Evolutionary conservation across 495 filamentous ascomycete species (phyloP), one percentile per base, ranked within the genome.

Genomic region (Letharia lupina): DNA sequence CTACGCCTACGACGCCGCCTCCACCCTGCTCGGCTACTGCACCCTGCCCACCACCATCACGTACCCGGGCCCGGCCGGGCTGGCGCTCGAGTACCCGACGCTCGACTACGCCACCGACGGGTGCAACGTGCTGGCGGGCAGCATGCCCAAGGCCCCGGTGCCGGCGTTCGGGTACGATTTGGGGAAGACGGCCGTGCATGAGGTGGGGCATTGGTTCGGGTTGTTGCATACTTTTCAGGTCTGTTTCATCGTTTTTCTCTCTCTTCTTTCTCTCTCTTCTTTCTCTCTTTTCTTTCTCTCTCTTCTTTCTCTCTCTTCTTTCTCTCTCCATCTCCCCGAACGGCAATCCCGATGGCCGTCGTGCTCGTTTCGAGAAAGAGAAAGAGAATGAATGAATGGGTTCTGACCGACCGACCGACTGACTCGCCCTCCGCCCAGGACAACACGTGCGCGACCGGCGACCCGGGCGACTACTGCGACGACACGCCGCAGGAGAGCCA

Each of bases 151-250:
- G 23, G 79, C 77, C 41, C 68, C 63, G 60, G 47, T 45, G 5
- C 69, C 71, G n/a, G 52, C 80, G 9, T 50, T 70, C 16, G 74
- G 76, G 31, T 84, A 84, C 61, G 78, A 82, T 50, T 71, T 73
- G 23, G 82, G 82, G 37, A 79, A 77, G 11, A 83, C 82, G 9
- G 78, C 80, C 0, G 79, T 83, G 39, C 82, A 84, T 69, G 82
- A 84, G 69, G 81, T 84, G 28, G 83, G 83, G 33, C 83, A 86
- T 70, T 86, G 83, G 83, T 79, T 84, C 64, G 82, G 82, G 5
- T 75, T 85, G 35, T 66, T 84, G 39, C 83, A 86, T 67, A 81
- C 79, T 3, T 86, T 85, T 65, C 77, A 85, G 52, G 52, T 56
- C 3, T 11, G 40, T 10, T 8, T 16, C 3, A 15, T 6, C 3